Conservation (phyloP, 345 rosid species). For the Euphorbia pulcherrima region DNA sequence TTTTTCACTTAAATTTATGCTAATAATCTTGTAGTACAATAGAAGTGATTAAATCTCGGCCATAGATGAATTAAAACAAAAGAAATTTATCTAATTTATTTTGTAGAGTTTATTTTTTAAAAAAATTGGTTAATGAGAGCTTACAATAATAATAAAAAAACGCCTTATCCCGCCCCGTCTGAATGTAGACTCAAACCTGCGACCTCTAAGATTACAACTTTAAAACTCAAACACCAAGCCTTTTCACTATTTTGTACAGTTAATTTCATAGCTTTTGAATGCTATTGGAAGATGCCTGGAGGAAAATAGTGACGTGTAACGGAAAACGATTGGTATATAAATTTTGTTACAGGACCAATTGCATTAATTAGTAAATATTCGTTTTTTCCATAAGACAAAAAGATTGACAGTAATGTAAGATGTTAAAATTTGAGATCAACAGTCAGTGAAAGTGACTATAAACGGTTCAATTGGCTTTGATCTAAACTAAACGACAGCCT, state of each 20-base stretch:
- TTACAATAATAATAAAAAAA: no score
- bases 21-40: no score
- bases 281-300: neutral
- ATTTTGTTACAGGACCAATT: neutral
- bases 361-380: neutral
- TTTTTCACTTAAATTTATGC: no score
- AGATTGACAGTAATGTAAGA: neutral
- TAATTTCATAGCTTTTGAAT: neutral
- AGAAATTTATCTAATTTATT: no score
- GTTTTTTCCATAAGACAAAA: neutral
- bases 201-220: no score
- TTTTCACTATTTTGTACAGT: no score
- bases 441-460: constrained; percentile 6
- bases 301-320: neutral
- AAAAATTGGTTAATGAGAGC: no score
- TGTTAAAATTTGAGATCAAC: neutral
- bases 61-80: neutral
- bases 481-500: neutral
- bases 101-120: no score
- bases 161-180: no score
- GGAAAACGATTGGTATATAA: neutral
- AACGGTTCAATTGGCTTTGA: neutral
- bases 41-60: neutral
- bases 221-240: no score
- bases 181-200: no score